Evolutionary conservation across 768 basidiomycete species (phyloP).

Genomic region (Polyporus arcularius): DNA sequence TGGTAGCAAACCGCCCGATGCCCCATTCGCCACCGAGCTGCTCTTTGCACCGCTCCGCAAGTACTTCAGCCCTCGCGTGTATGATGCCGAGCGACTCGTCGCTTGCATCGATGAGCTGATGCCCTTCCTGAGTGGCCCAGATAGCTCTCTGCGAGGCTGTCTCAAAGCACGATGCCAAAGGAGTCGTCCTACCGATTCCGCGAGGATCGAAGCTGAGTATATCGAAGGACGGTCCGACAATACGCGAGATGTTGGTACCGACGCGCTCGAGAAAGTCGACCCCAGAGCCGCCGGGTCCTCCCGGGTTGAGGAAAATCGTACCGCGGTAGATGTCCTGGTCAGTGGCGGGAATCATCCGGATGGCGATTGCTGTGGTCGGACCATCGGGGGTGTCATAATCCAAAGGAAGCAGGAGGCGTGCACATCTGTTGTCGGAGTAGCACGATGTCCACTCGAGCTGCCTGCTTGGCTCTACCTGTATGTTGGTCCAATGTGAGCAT

Average conservation of each 20-base stretch:
- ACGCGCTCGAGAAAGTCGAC: conserved; percentile 2
- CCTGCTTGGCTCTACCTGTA: background rate
- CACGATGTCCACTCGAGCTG: conserved; percentile 18
- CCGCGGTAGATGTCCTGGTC: conserved; percentile 15
- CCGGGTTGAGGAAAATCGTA: conserved; percentile 20
- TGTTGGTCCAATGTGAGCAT: no score
- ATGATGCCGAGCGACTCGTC: conserved; percentile 10
- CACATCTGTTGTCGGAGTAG: conserved; percentile 16
- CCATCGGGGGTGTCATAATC: conserved; percentile 20
- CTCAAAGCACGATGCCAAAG: conserved; percentile 19
- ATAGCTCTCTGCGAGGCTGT: conserved; percentile 14
- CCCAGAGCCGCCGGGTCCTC: conserved; percentile 22
- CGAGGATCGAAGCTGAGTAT: conserved; percentile 24
- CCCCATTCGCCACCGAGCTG: conserved; percentile 23
- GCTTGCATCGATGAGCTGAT: conserved; percentile 11
- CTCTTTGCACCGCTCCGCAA: conserved; percentile 14
- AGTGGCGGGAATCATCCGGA: conserved; percentile 20
- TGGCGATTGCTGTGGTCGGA: conserved; percentile 18
- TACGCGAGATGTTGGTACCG: conserved; percentile 17
- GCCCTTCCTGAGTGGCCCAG: conserved; percentile 15
- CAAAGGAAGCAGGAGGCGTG: conserved; percentile 20
- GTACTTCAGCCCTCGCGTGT: conserved; percentile 8
- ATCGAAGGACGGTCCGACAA: conserved; percentile 20
- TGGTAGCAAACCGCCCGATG: conserved; percentile 25
- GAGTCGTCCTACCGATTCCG: conserved; percentile 20